Base-by-base conservation (phyloP, 345 rosid genomes). In the Camelina hispida region DNA sequence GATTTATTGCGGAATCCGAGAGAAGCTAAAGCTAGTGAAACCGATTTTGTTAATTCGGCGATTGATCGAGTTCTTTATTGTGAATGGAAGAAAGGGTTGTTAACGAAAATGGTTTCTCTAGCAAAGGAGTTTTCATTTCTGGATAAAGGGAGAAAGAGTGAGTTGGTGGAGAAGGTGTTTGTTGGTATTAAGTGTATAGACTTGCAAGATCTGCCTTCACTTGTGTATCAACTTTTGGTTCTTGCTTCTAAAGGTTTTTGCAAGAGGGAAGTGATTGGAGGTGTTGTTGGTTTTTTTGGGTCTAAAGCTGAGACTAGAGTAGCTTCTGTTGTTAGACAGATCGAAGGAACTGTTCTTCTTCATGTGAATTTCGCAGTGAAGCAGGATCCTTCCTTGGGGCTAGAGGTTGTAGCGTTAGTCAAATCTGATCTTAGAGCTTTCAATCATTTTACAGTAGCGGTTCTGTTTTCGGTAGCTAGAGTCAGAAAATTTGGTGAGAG, bases 281-380 rank as follows among this genome's bases (percentile, higher is more conserved):
- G 96, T 20, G 83, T 92, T 78, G 83, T 84, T 64, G 59, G 81
- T 56, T 89, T 85, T 78, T 87, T 92, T 5, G 93, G 96, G 65
- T 78, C 84, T 2, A 78, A 85, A 37, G 64, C 79, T 62, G 86
- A 86, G 70, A 73, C 78, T 6, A 88, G 80, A 65, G 81, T 73
- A 44, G 74, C 85, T 30, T 86, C 88, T 0, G 87, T 81, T 1
- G 74, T 84, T 85, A 83, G 88, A 84, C 96, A 92, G 79, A 84
- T 92, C 15, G 87, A 89, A 67, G 97, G 91, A 58, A 92, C 97
- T 0, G 91, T 85, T 68, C 79, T 89, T 84, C 96, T 92, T 80
- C 97, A 89, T 78, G 70, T 91, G 44, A 91, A 91, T 85, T 91
- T 91, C 2, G 88, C 97, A 0, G 96, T 89, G 82, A 91, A 91